A percentile compares a stretch with the other conserved stretches of the same genome.
These are phyloP conservation scores for Pseudocercospora pini-densiflorae DNA, from an alignment of 2,329 filamentous ascomycete species.

Conservation along the genomic window DNA sequence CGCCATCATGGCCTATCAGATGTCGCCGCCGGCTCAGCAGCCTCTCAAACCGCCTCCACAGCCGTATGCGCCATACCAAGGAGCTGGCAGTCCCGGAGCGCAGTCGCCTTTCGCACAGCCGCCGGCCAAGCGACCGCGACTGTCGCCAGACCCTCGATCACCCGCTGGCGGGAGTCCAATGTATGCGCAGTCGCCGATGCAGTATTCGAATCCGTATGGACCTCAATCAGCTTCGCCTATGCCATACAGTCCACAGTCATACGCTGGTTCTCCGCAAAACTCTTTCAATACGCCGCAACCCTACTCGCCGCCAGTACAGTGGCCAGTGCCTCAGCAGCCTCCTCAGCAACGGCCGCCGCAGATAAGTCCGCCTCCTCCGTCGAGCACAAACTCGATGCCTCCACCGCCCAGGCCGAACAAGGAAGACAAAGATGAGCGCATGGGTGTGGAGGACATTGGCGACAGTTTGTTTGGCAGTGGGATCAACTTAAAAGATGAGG, in stretches of 20 bases:
- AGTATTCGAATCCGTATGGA: slow-evolving; percentile 45
- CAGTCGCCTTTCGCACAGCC: slow-evolving; percentile 58
- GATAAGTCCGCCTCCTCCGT: slow-evolving; percentile 30
- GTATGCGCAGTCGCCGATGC: slow-evolving; percentile 43
- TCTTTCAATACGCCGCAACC: slow-evolving; percentile 41
- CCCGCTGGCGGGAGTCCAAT: slow-evolving; percentile 57
- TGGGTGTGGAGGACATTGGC: slow-evolving; percentile 72
- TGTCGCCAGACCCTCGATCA: slow-evolving; percentile 71
- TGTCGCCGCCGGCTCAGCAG: slow-evolving; percentile 39
- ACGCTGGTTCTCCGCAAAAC: slow-evolving; percentile 33
- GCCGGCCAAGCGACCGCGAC: slow-evolving; percentile 72
- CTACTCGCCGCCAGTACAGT: slow-evolving; percentile 31
- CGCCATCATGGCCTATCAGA: slow-evolving; percentile 35
- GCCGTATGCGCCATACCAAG: slow-evolving; percentile 57
- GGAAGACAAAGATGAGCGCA: slow-evolving; percentile 62
- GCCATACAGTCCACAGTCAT: slow-evolving; percentile 35
- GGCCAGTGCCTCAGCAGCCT: slow-evolving; percentile 28
- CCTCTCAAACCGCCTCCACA: slow-evolving; percentile 26
- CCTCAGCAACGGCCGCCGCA: slow-evolving; percentile 27
- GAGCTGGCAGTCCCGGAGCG: slow-evolving; percentile 40
- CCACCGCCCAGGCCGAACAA: slow-evolving; percentile 64
- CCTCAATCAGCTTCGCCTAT: slow-evolving; percentile 37
- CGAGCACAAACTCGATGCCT: slow-evolving; percentile 53
- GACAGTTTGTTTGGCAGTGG: slow-evolving; percentile 85
- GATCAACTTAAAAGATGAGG: slow-evolving; percentile 85